These are phyloP conservation scores for Spizellomyces punctatus DNA, from an alignment of 192 early-diverging fungal genomes.

Conservation along the genomic window DNA sequence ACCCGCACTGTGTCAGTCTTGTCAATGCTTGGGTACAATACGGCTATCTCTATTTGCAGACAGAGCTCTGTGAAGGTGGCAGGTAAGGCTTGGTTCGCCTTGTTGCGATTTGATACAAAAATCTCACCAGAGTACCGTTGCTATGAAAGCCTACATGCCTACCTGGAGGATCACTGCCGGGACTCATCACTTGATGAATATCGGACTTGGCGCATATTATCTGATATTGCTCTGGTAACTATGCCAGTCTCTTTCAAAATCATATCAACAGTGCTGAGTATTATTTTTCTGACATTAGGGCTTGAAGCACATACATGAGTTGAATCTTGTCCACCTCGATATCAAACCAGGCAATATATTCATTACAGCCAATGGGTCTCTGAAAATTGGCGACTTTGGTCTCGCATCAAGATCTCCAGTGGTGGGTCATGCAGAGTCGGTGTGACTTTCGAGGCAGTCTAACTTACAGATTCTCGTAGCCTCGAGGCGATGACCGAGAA, in stretches of 20 bases:
- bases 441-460: slow-evolving; percentile 8
- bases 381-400: slow-evolving; percentile 94
- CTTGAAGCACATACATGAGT: slow-evolving; percentile 71
- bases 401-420: slow-evolving; percentile 67
- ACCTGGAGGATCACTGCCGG: slow-evolving; percentile 34
- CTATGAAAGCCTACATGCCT: slow-evolving; percentile 20
- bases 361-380: slow-evolving; percentile 58
- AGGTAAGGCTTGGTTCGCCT: slow-evolving; percentile 46
- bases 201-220: slow-evolving; percentile 74
- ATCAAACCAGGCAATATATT: slow-evolving; percentile 90
- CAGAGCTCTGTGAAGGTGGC: slow-evolving; percentile 83
- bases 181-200: slow-evolving; percentile 55
- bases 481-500: slow-evolving; percentile 64
- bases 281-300: slow-evolving; percentile 44
- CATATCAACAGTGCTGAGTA: background rate
- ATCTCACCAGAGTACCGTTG: background rate
- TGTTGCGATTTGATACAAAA: background rate
- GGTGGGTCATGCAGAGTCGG: slow-evolving; percentile 30
- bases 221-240: slow-evolving; percentile 57
- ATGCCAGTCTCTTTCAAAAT: background rate
- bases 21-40: slow-evolving; percentile 89
- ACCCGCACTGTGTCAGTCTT: slow-evolving; percentile 69
- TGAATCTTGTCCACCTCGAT: slow-evolving; percentile 81
- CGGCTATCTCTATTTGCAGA: slow-evolving; percentile 85
- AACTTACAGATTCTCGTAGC: background rate